Evolutionary conservation across 306 rosid species (phyloP), one percentile per base, ranked within the genome.

Genomic region (Dicorynia guianensis): DNA sequence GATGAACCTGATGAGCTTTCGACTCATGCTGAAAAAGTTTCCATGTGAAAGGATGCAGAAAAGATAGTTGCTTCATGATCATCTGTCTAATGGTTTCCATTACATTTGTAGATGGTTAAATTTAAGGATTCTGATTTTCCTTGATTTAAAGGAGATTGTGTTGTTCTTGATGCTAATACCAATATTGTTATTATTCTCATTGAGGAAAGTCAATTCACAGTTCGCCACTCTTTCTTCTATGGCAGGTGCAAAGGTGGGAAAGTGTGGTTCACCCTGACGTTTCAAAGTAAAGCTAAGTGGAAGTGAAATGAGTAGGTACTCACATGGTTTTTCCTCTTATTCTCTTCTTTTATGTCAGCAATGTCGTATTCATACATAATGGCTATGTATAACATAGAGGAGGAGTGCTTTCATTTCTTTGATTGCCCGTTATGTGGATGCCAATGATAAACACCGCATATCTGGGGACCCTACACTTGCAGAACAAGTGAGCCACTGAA

Each of bases 381-480:
- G 78, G 89, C 77, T 74, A 49, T 52, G 30, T 25, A 1, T 25
- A 25, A 25, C 30, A 25, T 25, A 25, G 1, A 25, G 30, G 30
- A 25, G 30, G 30, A 25, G 81, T 80, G 84, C 30, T 63, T 83
- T 87, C 71, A 83, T 84, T 82, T 81, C 60, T 82, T 79, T 78
- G 80, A 87, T 84, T 83, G 70, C 80, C 81, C 83, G 79, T 70
- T 73, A 40, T 76, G 63, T 70, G 11, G 39, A 76, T 79, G 83
- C 85, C 85, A 89, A 85, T 80, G 84, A 86, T 81, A 79, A 77
- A 73, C 73, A 79, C 83, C 81, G 74, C 76, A 71, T 74, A 63
- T 68, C 83, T 81, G 84, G 82, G 90, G 90, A 83, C 91, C 88
- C 87, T 79, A 82, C 80, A 86, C 89, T 90, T 87, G 85, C 72